Percentiles rank a stretch among this genome's conserved stretches.
Evolutionary conservation across 2,329 filamentous ascomycete genomes (phyloP).

Genomic region (Pyrenophora tritici-repentis): DNA sequence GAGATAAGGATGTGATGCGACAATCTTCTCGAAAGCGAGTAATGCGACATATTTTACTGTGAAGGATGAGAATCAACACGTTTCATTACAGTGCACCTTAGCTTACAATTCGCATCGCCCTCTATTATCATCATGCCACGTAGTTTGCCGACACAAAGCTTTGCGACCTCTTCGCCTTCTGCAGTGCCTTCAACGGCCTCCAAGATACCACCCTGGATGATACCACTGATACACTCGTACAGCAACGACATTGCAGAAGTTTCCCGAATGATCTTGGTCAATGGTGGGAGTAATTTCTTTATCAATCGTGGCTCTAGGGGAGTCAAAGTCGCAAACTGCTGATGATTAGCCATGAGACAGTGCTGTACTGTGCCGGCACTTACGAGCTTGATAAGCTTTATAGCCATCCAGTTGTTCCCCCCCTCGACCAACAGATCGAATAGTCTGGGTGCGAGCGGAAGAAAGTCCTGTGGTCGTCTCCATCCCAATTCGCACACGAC

Average conservation of each 20-base stretch:
- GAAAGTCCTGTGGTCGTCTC: conserved; percentile 89
- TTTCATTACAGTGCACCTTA: conserved; percentile 18
- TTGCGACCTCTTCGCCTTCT: conserved; percentile 89
- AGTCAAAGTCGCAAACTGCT: conserved; percentile 88
- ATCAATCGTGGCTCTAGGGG: conserved; percentile 90
- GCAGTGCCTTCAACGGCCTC: conserved; percentile 77
- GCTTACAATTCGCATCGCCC: conserved; percentile 86
- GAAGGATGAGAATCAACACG: conserved; percentile 17
- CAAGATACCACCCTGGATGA: conserved; percentile 94
- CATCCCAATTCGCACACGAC: conserved; percentile 95
- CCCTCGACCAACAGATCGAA: conserved; percentile 92
- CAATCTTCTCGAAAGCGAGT: conserved; percentile 94
- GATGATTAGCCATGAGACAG: conserved; percentile 12
- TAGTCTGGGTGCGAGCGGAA: conserved; percentile 85
- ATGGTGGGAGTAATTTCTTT: conserved; percentile 85
- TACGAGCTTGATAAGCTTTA: conserved; percentile 96
- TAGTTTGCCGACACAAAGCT: conserved; percentile 88
- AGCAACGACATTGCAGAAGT: conserved; percentile 97
- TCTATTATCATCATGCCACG: conserved; percentile 93
- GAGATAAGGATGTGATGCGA: conserved; percentile 81
- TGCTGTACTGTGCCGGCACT: conserved; percentile 34
- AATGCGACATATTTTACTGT: conserved; percentile 96
- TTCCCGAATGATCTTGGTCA: conserved; percentile 91
- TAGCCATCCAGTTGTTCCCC: conserved; percentile 99
- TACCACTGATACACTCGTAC: conserved; percentile 98